Conservation (phyloP, 441 rosid species). For the Eutrema salsugineum region DNA sequence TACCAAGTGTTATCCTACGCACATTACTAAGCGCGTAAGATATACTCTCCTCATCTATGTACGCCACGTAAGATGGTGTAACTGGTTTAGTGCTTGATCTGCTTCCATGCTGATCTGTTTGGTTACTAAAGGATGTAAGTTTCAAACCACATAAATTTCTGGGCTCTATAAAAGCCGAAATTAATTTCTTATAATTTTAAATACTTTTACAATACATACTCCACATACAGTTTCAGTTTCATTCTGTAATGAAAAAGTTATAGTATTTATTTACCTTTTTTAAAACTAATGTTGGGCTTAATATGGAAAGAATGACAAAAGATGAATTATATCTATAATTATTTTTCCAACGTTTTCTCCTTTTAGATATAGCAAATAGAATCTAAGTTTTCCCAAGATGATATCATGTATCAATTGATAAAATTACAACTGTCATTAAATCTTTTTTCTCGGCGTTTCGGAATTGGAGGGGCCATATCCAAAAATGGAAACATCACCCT, state of each 20-base stretch:
- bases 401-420: neutral
- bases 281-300: neutral
- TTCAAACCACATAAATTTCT: conserved; percentile 3
- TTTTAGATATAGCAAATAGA: neutral
- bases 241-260: neutral
- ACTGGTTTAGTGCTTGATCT: neutral
- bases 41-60: neutral
- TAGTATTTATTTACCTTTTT: neutral
- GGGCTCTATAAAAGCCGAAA: neutral
- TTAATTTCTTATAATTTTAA: neutral
- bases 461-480: neutral
- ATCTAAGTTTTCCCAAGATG: neutral
- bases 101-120: neutral
- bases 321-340: neutral
- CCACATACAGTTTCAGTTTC: neutral
- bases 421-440: neutral
- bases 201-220: neutral
- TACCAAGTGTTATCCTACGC: conserved; percentile 16
- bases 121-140: neutral
- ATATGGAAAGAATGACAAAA: neutral
- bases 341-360: neutral
- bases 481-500: neutral
- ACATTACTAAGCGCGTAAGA: neutral
- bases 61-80: conserved; percentile 10
- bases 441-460: conserved; percentile 19